phyloP scores from a whole-genome alignment of 768 basidiomycete genomes.

The Lactarius deliciosus region DNA sequence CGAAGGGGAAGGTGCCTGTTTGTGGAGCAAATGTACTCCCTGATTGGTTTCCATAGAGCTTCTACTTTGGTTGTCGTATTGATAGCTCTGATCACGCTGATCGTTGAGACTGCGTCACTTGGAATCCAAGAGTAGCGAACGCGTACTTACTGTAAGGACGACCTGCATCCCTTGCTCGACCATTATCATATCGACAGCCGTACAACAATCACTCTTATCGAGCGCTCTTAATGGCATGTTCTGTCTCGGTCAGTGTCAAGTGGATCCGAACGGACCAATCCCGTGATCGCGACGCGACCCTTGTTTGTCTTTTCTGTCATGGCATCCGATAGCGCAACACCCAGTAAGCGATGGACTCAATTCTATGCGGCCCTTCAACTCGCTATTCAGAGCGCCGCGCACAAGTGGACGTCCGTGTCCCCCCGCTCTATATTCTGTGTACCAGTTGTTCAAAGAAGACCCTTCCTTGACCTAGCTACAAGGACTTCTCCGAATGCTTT shows the following conservation, averaged over 20 bases:
- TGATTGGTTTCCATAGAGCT: background rate
- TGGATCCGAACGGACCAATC: background rate
- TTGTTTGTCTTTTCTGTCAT: constrained; percentile 23
- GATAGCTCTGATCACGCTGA: too few relatives aligned
- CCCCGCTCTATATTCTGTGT: background rate
- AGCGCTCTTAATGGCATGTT: too few relatives aligned
- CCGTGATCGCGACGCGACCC: constrained; percentile 14
- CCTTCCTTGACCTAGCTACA: constrained; percentile 38
- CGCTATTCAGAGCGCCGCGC: constrained; percentile 51
- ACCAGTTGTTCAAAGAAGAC: background rate
- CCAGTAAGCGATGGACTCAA: constrained; percentile 50
- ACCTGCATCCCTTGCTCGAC: too few relatives aligned
- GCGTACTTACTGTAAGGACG: too few relatives aligned
- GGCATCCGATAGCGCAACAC: constrained; percentile 30
- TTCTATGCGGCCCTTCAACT: constrained; percentile 53
- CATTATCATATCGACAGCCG: too few relatives aligned
- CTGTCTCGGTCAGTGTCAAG: too few relatives aligned
- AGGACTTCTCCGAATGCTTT: constrained; percentile 47
- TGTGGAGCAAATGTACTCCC: constrained; percentile 19
- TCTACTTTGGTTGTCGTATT: too few relatives aligned
- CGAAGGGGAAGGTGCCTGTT: constrained; percentile 37
- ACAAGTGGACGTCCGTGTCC: constrained; percentile 53
- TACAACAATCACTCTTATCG: too few relatives aligned
- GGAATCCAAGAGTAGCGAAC: too few relatives aligned
- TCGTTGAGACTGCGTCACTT: too few relatives aligned